A percentile compares a stretch with the other conserved stretches of the same genome.
phyloP scores from a whole-genome alignment of 345 rosid species.

The Eucalyptus rudis region DNA sequence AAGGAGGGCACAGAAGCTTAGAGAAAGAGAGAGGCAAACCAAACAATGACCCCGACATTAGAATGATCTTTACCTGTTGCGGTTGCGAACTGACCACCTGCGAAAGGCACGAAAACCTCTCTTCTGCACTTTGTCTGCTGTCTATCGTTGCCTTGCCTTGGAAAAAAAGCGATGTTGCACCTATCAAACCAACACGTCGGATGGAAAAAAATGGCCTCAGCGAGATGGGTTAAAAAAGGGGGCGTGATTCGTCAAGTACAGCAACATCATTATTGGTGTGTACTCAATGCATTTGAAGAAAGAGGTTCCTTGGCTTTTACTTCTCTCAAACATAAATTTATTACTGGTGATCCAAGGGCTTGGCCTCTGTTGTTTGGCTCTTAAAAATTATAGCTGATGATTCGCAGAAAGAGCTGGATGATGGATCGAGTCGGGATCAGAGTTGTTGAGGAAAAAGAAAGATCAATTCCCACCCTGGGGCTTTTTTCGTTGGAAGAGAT shows the following conservation, averaged over 20 bases:
- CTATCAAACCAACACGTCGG: not conserved
- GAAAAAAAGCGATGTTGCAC: not conserved
- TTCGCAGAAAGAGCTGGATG: not conserved
- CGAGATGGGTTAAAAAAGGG: not conserved
- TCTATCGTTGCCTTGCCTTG: constrained; percentile 1
- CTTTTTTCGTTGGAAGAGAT: not conserved
- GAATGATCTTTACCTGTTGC: not conserved
- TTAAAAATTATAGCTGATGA: not conserved
- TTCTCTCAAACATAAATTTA: constrained; percentile 35
- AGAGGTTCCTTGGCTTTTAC: constrained; percentile 25
- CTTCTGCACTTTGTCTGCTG: not conserved
- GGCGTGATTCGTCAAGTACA: not conserved
- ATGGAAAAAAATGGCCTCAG: not conserved
- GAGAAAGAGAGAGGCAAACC: not conserved
- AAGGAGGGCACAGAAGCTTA: not conserved
- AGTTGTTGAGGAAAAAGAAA: not conserved
- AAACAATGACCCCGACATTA: not conserved
- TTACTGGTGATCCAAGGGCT: not conserved
- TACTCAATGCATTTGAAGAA: not conserved
- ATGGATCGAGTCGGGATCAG: constrained; percentile 2
- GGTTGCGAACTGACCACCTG: not conserved
- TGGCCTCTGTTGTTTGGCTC: not conserved
- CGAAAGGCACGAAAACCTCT: not conserved
- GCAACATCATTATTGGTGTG: not conserved
- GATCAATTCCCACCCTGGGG: not conserved